phyloP scores from a whole-genome alignment of 805 yeast genomes.

The Saturnispora gosingensis region DNA sequence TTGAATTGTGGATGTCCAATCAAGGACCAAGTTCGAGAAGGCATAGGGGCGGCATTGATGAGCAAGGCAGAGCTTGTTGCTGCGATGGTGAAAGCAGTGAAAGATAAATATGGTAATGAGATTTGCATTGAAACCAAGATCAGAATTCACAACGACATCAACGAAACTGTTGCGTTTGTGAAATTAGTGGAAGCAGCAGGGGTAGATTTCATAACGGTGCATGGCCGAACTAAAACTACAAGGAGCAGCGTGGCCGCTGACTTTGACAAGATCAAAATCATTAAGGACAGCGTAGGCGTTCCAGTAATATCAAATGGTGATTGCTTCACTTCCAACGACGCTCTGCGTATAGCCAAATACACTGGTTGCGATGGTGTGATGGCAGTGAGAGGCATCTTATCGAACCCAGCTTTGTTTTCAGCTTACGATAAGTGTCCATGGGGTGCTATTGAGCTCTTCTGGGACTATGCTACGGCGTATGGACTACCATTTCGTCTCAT shows the following conservation, averaged over 20 bases:
- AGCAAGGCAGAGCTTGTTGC: conserved; percentile 71
- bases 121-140: conserved; percentile 89
- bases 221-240: conserved; percentile 81
- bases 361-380: conserved; percentile 89
- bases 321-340: conserved; percentile 62
- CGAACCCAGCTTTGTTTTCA: conserved; percentile 82
- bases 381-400: conserved; percentile 85
- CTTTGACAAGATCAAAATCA: conserved; percentile 64
- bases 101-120: conserved; percentile 56
- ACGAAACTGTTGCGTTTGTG: conserved; percentile 67
- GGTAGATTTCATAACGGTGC: conserved; percentile 89
- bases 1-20: conserved; percentile 97
- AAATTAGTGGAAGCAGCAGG: conserved; percentile 73
- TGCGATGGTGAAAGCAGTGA: conserved; percentile 76
- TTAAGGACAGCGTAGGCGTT: conserved; percentile 47
- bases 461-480: conserved; percentile 68
- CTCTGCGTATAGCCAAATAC: conserved; percentile 44
- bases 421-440: conserved; percentile 75
- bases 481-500: conserved; percentile 79
- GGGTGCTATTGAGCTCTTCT: conserved; percentile 78
- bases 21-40: conserved; percentile 87
- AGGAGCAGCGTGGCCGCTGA: conserved; percentile 79
- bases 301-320: conserved; percentile 99
- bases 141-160: conserved; percentile 69
- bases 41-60: conserved; percentile 95